Percentiles rank a stretch among this genome's conserved stretches.
Evolutionary conservation across 1,284 basidiomycete species (phyloP).

Genomic region (Papiliotrema laurentii): DNA sequence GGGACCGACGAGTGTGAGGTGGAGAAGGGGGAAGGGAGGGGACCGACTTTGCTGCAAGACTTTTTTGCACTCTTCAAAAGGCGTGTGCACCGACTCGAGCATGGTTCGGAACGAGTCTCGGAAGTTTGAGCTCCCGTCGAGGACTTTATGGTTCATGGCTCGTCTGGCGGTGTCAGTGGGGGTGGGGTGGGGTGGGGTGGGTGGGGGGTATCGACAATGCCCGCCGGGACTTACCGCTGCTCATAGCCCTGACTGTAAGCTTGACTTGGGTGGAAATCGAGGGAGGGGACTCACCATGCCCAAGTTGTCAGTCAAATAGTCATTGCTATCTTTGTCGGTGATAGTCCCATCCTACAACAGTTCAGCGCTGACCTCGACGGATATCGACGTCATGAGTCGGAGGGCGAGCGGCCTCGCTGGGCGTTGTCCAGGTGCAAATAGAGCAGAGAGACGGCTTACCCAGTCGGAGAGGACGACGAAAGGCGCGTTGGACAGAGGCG

Average conservation of each 20-base stretch:
- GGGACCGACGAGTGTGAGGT: not conserved
- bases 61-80: slow-evolving; percentile 75
- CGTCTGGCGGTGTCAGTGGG: slow-evolving; percentile 52
- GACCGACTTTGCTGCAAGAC: slow-evolving; percentile 58
- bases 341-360: slow-evolving; percentile 75
- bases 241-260: slow-evolving; percentile 18
- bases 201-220: not conserved
- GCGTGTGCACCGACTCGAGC: slow-evolving; percentile 65
- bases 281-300: slow-evolving; percentile 51
- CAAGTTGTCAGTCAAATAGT: slow-evolving; percentile 53
- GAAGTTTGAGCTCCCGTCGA: slow-evolving; percentile 64
- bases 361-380: not conserved
- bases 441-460: slow-evolving; percentile 55
- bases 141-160: slow-evolving; percentile 65
- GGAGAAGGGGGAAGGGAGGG: slow-evolving; percentile 17
- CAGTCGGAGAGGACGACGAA: slow-evolving; percentile 83
- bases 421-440: not conserved
- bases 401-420: not conserved
- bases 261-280: not conserved
- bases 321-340: slow-evolving; percentile 83
- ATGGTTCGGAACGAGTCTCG: slow-evolving; percentile 74
- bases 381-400: not conserved
- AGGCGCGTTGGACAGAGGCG: slow-evolving; percentile 68
- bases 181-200: too few relatives aligned
- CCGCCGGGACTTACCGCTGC: slow-evolving; percentile 13